These are phyloP conservation scores for Xylaria curta DNA, from an alignment of 495 filamentous ascomycete genomes.

Conservation along the genomic window DNA sequence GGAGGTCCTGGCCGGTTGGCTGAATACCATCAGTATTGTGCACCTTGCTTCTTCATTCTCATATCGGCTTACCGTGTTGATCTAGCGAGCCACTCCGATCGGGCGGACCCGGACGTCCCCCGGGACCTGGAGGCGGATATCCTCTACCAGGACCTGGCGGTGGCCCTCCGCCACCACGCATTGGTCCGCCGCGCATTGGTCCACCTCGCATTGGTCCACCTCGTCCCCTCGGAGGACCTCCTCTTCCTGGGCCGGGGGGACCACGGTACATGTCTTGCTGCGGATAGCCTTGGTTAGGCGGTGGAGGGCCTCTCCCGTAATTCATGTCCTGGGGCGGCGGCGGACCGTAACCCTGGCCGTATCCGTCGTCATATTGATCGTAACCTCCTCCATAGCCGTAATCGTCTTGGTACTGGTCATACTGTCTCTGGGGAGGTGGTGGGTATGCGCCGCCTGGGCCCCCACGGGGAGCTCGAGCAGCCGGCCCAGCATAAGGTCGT, in stretches of 20 bases:
- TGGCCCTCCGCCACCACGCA: constrained; percentile 29
- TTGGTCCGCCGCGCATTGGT: constrained; percentile 42
- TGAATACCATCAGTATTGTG: constrained; percentile 31
- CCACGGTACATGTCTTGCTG: constrained; percentile 59
- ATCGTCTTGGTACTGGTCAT: constrained; percentile 58
- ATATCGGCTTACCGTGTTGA: constrained; percentile 41
- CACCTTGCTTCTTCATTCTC: neutral
- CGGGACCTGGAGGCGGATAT: constrained; percentile 48
- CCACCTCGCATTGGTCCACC: constrained; percentile 52
- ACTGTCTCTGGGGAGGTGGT: constrained; percentile 58
- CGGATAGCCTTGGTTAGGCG: constrained; percentile 55
- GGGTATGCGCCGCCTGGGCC: constrained; percentile 40
- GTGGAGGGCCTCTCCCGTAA: constrained; percentile 54
- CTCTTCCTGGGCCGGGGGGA: constrained; percentile 45
- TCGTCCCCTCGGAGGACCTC: constrained; percentile 51
- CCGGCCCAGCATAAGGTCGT: constrained; percentile 56
- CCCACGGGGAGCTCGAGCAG: constrained; percentile 44
- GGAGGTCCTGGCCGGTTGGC: constrained; percentile 41
- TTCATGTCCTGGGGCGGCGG: constrained; percentile 55
- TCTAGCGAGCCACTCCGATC: constrained; percentile 43
- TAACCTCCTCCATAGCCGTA: constrained; percentile 57
- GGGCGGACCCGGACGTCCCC: constrained; percentile 46
- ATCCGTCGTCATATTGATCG: constrained; percentile 55
- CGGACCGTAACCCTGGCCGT: constrained; percentile 46
- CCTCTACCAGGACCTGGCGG: constrained; percentile 45